phyloP scores from a whole-genome alignment of 192 early-diverging fungal species.

The Coemansia sp. region DNA sequence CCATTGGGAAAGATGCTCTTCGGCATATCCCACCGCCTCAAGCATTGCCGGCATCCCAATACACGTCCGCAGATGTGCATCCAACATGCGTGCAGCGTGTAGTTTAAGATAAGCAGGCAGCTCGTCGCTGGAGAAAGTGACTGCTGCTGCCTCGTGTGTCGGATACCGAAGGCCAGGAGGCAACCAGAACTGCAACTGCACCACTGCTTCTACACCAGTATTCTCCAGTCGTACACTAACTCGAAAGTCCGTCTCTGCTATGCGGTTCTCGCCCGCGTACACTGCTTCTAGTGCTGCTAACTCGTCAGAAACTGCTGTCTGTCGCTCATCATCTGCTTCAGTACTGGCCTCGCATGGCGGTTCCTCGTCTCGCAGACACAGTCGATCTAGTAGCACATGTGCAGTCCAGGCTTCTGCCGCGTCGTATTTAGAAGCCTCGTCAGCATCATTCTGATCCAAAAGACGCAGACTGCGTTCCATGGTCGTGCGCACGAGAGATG shows the following conservation, averaged over 20 bases:
- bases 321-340: not conserved
- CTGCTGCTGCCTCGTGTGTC: constrained; percentile 54
- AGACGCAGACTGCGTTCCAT: constrained; percentile 5
- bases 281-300: constrained; percentile 26
- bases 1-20: constrained; percentile 48
- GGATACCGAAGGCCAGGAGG: constrained; percentile 65
- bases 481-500: not conserved
- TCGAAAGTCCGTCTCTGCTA: not conserved
- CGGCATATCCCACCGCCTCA: constrained; percentile 59
- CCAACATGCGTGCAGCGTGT: constrained; percentile 55
- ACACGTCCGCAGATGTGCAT: constrained; percentile 7
- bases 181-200: constrained; percentile 64
- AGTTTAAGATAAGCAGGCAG: constrained; percentile 73
- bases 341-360: too few species aligned
- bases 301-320: constrained; percentile 22
- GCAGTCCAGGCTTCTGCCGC: constrained; percentile 20
- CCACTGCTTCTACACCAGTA: constrained; percentile 8
- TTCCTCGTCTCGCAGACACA: constrained; percentile 1
- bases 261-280: constrained; percentile 24
- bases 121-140: constrained; percentile 63
- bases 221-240: constrained; percentile 23
- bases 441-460: not conserved
- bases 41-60: constrained; percentile 56
- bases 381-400: not conserved
- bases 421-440: not conserved